These are phyloP conservation scores for Atkinsonella texensis DNA, from an alignment of 2,329 filamentous ascomycete species.

Conservation along the genomic window DNA sequence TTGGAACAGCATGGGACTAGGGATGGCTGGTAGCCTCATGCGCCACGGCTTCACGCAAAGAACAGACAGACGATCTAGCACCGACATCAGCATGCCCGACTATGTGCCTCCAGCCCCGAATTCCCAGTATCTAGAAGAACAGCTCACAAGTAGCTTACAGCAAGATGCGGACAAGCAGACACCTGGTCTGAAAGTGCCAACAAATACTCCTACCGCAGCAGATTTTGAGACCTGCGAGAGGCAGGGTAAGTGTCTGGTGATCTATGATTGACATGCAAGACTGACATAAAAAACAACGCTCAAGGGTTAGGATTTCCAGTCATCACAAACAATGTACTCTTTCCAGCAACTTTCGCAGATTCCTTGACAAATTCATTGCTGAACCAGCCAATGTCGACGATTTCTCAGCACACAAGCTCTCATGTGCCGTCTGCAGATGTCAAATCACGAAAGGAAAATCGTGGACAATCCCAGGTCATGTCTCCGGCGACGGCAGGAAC, in stretches of 20 bases:
- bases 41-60: constrained; percentile 9
- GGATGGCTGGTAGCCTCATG: constrained; percentile 6
- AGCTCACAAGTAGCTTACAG: constrained; percentile 14
- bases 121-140: constrained; percentile 7
- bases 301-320: constrained; percentile 11
- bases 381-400: constrained; percentile 31
- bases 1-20: constrained; percentile 12
- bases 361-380: constrained; percentile 36
- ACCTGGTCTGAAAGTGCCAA: constrained; percentile 23
- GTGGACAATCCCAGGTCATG: constrained; percentile 10
- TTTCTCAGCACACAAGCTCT: constrained; percentile 19
- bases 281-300: background rate
- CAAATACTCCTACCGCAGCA: constrained; percentile 28
- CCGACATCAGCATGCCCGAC: constrained; percentile 32
- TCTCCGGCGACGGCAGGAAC: constrained; percentile 10
- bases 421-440: constrained; percentile 23
- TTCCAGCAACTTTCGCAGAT: constrained; percentile 25
- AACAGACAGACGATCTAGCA: constrained; percentile 16
- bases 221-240: constrained; percentile 5
- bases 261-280: background rate
- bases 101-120: constrained; percentile 16
- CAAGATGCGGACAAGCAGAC: constrained; percentile 19
- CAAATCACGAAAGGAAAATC: constrained; percentile 33
- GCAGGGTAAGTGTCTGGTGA: constrained; percentile 9
- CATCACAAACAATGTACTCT: constrained; percentile 8